These are phyloP conservation scores for Monosporascus sp. DNA, from an alignment of 2,329 filamentous ascomycete species.

Conservation along the genomic window DNA sequence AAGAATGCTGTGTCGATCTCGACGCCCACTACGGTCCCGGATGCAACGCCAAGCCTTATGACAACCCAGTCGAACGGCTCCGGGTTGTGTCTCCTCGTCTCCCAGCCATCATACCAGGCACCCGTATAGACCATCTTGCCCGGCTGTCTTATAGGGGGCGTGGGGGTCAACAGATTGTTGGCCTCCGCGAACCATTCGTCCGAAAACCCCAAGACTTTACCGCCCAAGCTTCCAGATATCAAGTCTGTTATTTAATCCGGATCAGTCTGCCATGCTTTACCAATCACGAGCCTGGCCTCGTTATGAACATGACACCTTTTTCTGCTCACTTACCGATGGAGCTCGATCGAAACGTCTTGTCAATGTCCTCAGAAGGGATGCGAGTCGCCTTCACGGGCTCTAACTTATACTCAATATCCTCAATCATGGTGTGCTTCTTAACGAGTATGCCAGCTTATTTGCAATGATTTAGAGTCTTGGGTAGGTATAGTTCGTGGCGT, in stretches of 20 bases:
- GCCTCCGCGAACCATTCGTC: slow-evolving; percentile 67
- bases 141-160: slow-evolving; percentile 54
- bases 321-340: slow-evolving; percentile 48
- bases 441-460: too few species aligned
- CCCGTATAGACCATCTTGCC: slow-evolving; percentile 66
- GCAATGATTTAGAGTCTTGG: too few species aligned
- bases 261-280: background rate
- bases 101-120: slow-evolving; percentile 68
- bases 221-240: slow-evolving; percentile 55
- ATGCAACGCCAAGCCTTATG: slow-evolving; percentile 62
- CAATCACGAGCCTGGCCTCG: background rate
- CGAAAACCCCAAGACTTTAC: slow-evolving; percentile 59
- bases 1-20: slow-evolving; percentile 81
- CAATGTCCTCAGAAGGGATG: slow-evolving; percentile 50
- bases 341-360: slow-evolving; percentile 55
- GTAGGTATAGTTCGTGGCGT: too few species aligned
- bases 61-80: slow-evolving; percentile 63
- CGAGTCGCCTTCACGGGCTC: slow-evolving; percentile 45
- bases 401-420: slow-evolving; percentile 50
- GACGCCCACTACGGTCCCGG: slow-evolving; percentile 66
- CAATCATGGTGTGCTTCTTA: slow-evolving; percentile 17
- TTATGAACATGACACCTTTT: background rate
- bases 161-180: slow-evolving; percentile 58
- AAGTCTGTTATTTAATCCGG: slow-evolving; percentile 40
- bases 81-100: slow-evolving; percentile 61